Evolutionary conservation across 2,329 filamentous ascomycete genomes (phyloP), one percentile per base, ranked within the genome.

Genomic region (Aspergillus felis): DNA sequence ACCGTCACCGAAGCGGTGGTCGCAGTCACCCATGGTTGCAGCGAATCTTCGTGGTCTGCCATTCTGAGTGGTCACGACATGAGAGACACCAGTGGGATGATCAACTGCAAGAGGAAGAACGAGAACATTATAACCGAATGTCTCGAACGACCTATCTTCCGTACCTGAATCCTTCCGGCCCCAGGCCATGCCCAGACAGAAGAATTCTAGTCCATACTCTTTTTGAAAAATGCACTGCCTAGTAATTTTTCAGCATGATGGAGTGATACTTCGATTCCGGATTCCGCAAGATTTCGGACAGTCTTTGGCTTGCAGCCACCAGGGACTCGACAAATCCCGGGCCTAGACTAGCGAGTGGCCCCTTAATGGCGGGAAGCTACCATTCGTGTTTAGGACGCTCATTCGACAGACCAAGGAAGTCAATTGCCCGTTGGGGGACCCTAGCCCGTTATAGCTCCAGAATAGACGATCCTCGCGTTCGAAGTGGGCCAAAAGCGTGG

Each of bases 11-110:
- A 71, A 9, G 69, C 68, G 29, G 78, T 71, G 12, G 79, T 77
- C 47, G 68, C 64, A 51, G 78, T 66, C 1, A 66, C 71, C 78
- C 78, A 81, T 67, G 73, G 74, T 63, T 79, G 78, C 24, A 79
- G 67, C 59, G 73, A 71, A 49, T 73, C 56, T 5, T 35, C 27
- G 12, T 54, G 52, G 41, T 51, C 48, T 14, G 48, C 51, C 60
- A 62, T 62, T 38, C 17, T 44, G 35, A n/a, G 14, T 38, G 32
- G 3, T 38, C 32, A 38, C 32, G 14, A 38, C 32, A 38, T 38
- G 32, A 38, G 32, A 38, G 32, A 38, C 14, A 7, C 5, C 14
- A 3, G 32, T 38, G 32, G 32, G 5, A 35, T 38, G 14, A 17
- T 38, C 32, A 5, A 38, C 14, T 38, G 32, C 32, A 6, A 14